Evolutionary conservation across 2,329 filamentous ascomycete species (phyloP).

Genomic region (Cladosporium colombiae): DNA sequence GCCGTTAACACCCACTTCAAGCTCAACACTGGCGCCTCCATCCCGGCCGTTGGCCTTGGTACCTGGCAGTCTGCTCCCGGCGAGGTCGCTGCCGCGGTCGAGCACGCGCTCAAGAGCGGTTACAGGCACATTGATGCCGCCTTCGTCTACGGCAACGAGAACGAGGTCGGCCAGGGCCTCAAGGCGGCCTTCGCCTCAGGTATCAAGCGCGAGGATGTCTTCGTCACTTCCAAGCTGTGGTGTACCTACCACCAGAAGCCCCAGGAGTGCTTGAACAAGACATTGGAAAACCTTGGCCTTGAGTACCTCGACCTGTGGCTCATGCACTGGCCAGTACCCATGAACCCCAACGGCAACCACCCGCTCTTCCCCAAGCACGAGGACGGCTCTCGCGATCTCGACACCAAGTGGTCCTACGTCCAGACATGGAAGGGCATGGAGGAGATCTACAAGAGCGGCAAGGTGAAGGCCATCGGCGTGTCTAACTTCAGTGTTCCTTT

Average conservation of each 20-base stretch:
- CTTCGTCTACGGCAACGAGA: constrained; percentile 48
- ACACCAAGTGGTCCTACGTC: constrained; percentile 67
- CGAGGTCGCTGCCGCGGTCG: constrained; percentile 50
- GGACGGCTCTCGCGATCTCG: constrained; percentile 74
- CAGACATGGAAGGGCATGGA: constrained; percentile 79
- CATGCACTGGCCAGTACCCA: constrained; percentile 80
- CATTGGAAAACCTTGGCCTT: constrained; percentile 70
- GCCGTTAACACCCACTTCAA: constrained; percentile 36
- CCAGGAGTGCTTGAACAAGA: constrained; percentile 70
- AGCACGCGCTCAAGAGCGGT: constrained; percentile 50
- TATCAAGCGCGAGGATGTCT: constrained; percentile 34
- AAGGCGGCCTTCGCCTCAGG: constrained; percentile 55
- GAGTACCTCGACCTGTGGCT: constrained; percentile 82
- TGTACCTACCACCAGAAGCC: constrained; percentile 72
- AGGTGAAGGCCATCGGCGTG: constrained; percentile 53
- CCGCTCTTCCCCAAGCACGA: constrained; percentile 72
- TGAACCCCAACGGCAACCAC: constrained; percentile 74
- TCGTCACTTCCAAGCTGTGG: constrained; percentile 61
- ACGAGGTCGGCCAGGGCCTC: constrained; percentile 47
- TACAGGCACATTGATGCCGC: constrained; percentile 65
- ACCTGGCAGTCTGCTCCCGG: constrained; percentile 45
- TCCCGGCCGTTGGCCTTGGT: constrained; percentile 41
- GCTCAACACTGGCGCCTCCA: constrained; percentile 42
- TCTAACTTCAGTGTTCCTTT: constrained; percentile 52
- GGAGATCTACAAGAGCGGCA: constrained; percentile 54